These are phyloP conservation scores for Alliaria petiolata DNA, from an alignment of 345 rosid genomes.

Conservation along the genomic window DNA sequence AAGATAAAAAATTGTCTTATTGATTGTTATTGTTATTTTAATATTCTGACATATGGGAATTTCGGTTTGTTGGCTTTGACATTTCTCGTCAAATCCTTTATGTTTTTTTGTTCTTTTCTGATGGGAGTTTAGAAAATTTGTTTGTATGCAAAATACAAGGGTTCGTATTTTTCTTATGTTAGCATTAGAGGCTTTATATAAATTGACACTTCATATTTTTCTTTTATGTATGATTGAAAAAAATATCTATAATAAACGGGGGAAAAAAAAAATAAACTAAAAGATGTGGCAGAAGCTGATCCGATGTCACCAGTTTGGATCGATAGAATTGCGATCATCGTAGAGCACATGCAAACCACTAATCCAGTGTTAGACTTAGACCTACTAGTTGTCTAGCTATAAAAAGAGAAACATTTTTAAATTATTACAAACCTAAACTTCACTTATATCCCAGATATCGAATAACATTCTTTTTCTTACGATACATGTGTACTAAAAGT, in stretches of 20 bases:
- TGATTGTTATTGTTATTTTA: not conserved
- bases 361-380: slow-evolving; percentile 1
- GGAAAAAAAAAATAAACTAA: not conserved
- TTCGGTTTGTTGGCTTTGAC: slow-evolving; percentile 21
- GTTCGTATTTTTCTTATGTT: not conserved
- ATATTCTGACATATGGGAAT: slow-evolving; percentile 19
- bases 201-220: not conserved
- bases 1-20: slow-evolving; percentile 13
- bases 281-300: not conserved
- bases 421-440: not conserved
- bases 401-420: slow-evolving; percentile 4
- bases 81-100: not conserved
- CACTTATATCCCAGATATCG: not conserved
- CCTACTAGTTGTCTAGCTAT: slow-evolving; percentile 5
- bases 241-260: not conserved
- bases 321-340: not conserved
- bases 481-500: not conserved
- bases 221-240: not conserved
- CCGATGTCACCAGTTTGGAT: not conserved
- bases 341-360: slow-evolving; percentile 25
- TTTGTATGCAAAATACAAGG: not conserved
- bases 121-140: not conserved
- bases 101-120: not conserved
- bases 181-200: not conserved
- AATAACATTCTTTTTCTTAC: not conserved